Conservation (phyloP, 371 early-diverging fungal species). For the Mortierella sp. region DNA sequence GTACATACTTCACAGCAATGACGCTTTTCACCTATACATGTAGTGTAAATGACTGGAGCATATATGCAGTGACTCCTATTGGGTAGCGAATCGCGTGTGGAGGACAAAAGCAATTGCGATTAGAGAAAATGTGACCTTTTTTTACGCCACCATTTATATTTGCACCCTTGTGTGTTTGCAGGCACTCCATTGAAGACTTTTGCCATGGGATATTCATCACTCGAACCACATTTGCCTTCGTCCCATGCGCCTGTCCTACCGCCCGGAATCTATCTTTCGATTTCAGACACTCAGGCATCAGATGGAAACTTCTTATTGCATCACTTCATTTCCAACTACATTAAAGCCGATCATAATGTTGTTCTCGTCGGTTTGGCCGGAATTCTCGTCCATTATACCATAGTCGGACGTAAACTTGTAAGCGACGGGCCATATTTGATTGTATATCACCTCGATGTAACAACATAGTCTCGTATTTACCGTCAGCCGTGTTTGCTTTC, state of each 20-base stretch:
- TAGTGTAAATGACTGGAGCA: background rate
- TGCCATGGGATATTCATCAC: constrained; percentile 53
- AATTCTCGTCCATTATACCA: constrained; percentile 74
- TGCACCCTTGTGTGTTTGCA: background rate
- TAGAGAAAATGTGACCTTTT: background rate
- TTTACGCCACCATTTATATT: background rate
- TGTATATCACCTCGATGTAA: no score
- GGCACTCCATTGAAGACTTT: background rate
- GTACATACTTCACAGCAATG: background rate
- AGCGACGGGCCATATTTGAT: background rate
- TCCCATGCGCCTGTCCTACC: constrained; percentile 61
- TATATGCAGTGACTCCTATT: constrained; percentile 13
- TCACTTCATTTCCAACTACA: constrained; percentile 75
- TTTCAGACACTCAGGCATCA: constrained; percentile 75
- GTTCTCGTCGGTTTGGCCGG: constrained; percentile 76
- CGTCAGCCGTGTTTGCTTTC: background rate
- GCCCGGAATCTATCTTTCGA: constrained; percentile 62
- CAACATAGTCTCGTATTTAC: no score
- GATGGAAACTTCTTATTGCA: constrained; percentile 79
- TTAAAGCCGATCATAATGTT: constrained; percentile 69
- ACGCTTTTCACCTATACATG: background rate
- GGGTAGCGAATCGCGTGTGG: constrained; percentile 10
- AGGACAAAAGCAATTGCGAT: background rate
- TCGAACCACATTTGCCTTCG: constrained; percentile 51
- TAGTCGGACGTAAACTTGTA: constrained; percentile 79